Percentiles rank a stretch among this genome's conserved stretches.
phyloP scores from a whole-genome alignment of 2,329 filamentous ascomycete genomes.

The Exophiala mesophila region DNA sequence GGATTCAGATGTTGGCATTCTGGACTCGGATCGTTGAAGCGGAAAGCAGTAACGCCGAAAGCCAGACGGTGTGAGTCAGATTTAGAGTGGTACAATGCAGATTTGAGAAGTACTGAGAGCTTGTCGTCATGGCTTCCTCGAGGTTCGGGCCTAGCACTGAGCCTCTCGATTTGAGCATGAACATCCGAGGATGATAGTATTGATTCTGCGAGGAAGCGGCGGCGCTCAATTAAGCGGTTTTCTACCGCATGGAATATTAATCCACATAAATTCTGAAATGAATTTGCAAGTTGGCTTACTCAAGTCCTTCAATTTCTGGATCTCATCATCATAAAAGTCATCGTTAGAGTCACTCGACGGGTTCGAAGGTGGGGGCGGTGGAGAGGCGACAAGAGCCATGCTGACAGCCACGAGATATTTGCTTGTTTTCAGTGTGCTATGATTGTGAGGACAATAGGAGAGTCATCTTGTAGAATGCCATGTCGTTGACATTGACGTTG shows the following conservation, averaged over 20 bases:
- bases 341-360: constrained; percentile 1
- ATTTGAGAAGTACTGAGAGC: constrained; percentile 32
- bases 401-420: too few species aligned
- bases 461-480: too few species aligned
- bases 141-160: background rate
- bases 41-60: constrained; percentile 43
- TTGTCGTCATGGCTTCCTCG: constrained; percentile 22
- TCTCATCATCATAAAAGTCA: constrained; percentile 35
- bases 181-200: constrained; percentile 38
- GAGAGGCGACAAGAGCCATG: constrained; percentile 16
- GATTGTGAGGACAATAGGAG: too few species aligned
- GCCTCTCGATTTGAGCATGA: constrained; percentile 30
- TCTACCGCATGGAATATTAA: too few species aligned
- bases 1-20: constrained; percentile 25
- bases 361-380: background rate
- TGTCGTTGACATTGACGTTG: too few species aligned
- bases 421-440: too few species aligned
- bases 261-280: too few species aligned
- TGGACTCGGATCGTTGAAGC: constrained; percentile 42
- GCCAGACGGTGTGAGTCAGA: constrained; percentile 41
- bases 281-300: too few species aligned
- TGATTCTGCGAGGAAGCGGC: constrained; percentile 37
- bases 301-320: too few species aligned
- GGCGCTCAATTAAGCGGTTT: too few species aligned
- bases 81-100: constrained; percentile 32